Evolutionary conservation across 495 filamentous ascomycete genomes (phyloP).

Genomic region (Darksidea phi): DNA sequence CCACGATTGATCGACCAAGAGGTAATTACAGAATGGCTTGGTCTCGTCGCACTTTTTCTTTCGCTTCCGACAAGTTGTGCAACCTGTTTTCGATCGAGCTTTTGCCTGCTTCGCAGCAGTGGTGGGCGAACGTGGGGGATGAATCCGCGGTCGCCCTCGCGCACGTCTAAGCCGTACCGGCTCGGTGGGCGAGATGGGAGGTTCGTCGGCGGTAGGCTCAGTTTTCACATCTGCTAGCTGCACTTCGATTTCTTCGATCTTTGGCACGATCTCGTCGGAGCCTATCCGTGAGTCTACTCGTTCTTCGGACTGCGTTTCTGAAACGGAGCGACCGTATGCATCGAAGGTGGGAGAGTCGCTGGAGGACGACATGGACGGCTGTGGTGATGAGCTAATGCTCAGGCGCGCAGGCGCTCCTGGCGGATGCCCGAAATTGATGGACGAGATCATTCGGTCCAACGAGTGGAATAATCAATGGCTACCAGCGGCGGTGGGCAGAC

Average conservation of each 20-base stretch:
- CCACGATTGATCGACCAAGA: constrained; percentile 11
- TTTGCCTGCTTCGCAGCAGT: constrained; percentile 69
- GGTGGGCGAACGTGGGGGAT: constrained; percentile 62
- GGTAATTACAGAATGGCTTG: constrained; percentile 76
- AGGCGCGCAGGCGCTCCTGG: constrained; percentile 27
- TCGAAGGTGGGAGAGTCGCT: constrained; percentile 38
- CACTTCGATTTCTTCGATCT: constrained; percentile 44
- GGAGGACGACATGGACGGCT: constrained; percentile 40
- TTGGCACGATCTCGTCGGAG: constrained; percentile 38
- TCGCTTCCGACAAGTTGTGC: constrained; percentile 83
- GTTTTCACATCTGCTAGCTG: constrained; percentile 33
- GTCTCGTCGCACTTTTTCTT: constrained; percentile 98
- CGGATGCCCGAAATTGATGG: constrained; percentile 31
- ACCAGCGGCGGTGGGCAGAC: constrained; percentile 9
- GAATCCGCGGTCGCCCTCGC: constrained; percentile 81
- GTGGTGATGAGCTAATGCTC: constrained; percentile 41
- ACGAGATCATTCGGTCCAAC: constrained; percentile 29
- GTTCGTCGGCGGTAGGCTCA: constrained; percentile 27
- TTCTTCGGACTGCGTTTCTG: constrained; percentile 9
- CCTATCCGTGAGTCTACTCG: constrained; percentile 21
- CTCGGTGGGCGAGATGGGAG: constrained; percentile 26
- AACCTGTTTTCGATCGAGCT: constrained; percentile 90
- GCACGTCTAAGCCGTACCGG: constrained; percentile 50
- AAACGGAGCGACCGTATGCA: constrained; percentile 3
- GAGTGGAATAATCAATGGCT: constrained; percentile 12